Conservation (phyloP, 495 filamentous ascomycete genomes). For the Penicillium malachiteum region DNA sequence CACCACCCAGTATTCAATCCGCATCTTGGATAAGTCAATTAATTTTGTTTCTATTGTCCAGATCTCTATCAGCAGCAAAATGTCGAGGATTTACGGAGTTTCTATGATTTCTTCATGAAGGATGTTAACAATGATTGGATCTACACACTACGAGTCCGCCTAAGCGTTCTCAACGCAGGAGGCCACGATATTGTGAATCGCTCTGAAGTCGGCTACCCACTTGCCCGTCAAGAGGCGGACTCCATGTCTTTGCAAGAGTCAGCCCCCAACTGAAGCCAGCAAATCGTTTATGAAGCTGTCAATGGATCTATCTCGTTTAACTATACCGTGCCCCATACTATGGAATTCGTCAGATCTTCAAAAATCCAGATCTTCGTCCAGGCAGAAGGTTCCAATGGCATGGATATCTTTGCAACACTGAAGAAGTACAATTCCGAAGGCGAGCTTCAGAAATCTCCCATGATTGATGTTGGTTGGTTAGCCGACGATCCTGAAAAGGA, state of each 20-base stretch:
- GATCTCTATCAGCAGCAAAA: neutral
- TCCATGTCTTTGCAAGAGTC: neutral
- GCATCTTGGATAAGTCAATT: neutral
- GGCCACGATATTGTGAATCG: neutral
- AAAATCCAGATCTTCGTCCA: neutral
- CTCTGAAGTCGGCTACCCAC: neutral
- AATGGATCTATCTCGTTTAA: neutral
- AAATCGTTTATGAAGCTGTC: neutral
- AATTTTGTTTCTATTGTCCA: neutral
- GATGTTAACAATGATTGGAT: neutral
- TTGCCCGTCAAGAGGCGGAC: neutral
- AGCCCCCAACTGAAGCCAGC: neutral
- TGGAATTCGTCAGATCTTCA: neutral
- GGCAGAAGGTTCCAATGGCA: neutral
- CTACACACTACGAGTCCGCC: neutral
- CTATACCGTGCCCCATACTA: neutral
- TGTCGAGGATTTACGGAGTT: neutral
- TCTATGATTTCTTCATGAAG: neutral
- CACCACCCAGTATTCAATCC: neutral
- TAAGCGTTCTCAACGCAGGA: neutral
- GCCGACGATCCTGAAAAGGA: neutral
- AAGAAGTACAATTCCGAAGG: neutral
- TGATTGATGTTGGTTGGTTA: neutral
- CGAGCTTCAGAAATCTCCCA: neutral
- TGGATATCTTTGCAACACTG: neutral